Evolutionary conservation across 2,329 filamentous ascomycete species (phyloP).

Genomic region (Fonsecaea monophora): DNA sequence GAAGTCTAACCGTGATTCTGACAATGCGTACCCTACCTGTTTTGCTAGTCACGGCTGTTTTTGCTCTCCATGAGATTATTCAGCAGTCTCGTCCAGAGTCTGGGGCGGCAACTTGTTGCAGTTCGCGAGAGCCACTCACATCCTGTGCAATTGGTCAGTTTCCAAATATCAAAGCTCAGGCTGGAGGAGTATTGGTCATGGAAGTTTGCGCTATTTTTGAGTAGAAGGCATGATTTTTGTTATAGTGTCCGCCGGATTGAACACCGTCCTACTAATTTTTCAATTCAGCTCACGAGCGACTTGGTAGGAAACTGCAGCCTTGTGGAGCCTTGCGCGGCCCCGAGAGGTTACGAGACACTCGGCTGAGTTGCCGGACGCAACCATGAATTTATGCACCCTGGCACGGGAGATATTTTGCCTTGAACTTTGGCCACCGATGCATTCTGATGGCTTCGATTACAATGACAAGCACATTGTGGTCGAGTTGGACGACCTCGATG

Average conservation of each 20-base stretch:
- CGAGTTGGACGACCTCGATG: background rate
- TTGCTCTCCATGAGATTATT: too few species aligned
- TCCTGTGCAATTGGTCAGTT: too few species aligned
- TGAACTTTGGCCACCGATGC: background rate
- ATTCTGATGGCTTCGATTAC: background rate
- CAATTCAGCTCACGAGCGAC: background rate
- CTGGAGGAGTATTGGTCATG: too few species aligned
- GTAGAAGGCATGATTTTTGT: too few species aligned
- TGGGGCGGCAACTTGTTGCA: too few species aligned
- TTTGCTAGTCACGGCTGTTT: too few species aligned
- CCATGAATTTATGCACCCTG: background rate
- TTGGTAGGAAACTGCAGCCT: background rate
- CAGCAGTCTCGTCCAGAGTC: too few species aligned
- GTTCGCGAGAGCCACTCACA: too few species aligned
- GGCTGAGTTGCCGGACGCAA: background rate
- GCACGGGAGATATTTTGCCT: background rate
- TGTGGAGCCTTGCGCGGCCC: background rate
- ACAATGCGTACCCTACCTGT: background rate
- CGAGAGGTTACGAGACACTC: background rate
- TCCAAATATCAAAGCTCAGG: too few species aligned
- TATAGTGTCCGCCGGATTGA: too few species aligned
- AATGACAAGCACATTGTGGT: background rate
- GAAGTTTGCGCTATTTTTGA: too few species aligned
- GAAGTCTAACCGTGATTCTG: background rate
- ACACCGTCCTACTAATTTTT: too few species aligned